Base-by-base conservation (phyloP, 805 yeast genomes). In the Zygoascus flipseniorum region DNA sequence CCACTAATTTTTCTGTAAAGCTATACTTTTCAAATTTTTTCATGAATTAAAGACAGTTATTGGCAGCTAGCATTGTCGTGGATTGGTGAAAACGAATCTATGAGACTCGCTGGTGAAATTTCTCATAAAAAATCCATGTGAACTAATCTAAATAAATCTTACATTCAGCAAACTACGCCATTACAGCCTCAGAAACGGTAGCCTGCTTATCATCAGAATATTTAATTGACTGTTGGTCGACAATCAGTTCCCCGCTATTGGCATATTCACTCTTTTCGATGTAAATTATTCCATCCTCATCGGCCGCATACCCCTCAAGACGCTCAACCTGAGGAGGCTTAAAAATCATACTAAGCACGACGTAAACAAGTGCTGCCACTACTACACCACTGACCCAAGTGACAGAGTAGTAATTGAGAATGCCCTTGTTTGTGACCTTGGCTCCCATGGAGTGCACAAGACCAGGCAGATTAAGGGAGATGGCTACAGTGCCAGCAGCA, bases 401-500 rank as follows among this genome's bases (percentile, higher is more conserved):
- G 13, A 44, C 44, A 16, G 48, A 37, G 52, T 46, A 55, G 50
- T 46, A 49, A 47, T 55, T 50, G 44, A 55, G 46, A 47, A 55
- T 53, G 14, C 58, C 58, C 20, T 39, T 45, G 48, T 53, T 53
- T 8, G 31, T 31, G 23, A 53, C 52, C 10, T 50, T 48, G 26
- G 49, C 57, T 19, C 57, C 57, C 56, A 55, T 55, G 10, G 56
- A 47, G 41, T 46, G 44, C n/a, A 53, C 35, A 6, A 54, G 53
- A 5, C 57, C 57, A 9, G 57, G 57, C 43, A 54, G 26, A 18
- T 51, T 48, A 11, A 51, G 54, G 5, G 57, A 52, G 39, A 54
- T 52, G 31, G 57, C 54, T 23, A 57, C 54, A n/a, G 59, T 8
- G 50, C 69, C 74, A 5, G 75, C 68, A 14, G 66, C 55, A 42